Conservation (phyloP, 108 stramenopile species). For the Stephanodiscus minutulus region DNA sequence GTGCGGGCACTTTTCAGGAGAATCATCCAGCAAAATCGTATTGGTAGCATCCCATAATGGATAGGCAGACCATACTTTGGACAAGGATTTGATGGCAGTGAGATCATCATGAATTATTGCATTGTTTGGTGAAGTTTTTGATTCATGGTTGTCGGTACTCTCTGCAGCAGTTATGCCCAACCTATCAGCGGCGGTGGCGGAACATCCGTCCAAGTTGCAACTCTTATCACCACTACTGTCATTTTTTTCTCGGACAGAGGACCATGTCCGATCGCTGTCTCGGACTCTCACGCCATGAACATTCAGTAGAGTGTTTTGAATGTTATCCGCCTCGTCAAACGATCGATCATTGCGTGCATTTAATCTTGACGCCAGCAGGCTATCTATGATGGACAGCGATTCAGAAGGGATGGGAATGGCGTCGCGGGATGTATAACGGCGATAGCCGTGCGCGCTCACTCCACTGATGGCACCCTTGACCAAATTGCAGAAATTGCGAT, state of each 20-base stretch:
- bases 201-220: not conserved
- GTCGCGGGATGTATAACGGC: not conserved
- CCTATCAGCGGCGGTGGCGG: not conserved
- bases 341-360: not conserved
- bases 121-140: not conserved
- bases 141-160: not conserved
- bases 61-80: conserved; percentile 70
- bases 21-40: conserved; percentile 83
- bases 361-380: not conserved
- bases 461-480: conserved; percentile 7
- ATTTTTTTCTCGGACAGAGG: not conserved
- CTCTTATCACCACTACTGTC: not conserved
- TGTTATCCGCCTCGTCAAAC: not conserved
- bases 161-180: too few relatives aligned
- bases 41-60: conserved; percentile 78
- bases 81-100: conserved; percentile 66
- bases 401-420: not conserved
- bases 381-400: not conserved
- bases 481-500: conserved; percentile 52
- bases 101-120: conserved; percentile 24
- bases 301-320: not conserved
- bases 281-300: not conserved
- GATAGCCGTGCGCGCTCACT: not conserved
- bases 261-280: not conserved
- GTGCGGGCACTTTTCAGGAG: conserved; percentile 70